Conservation (phyloP, 345 rosid species). For the Pugionium cornutum region DNA sequence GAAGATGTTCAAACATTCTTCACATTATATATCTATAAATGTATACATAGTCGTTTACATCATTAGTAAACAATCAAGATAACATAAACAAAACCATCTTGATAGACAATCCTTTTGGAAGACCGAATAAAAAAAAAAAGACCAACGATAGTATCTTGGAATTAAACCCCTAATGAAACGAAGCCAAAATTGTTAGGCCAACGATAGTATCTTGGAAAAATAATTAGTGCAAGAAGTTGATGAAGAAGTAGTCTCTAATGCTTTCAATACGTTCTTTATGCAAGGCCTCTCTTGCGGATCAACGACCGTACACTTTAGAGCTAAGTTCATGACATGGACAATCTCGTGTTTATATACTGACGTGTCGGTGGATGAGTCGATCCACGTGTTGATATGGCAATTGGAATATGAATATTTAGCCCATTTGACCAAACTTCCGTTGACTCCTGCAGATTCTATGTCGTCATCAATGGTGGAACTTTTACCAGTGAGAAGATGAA, state of each 20-base stretch:
- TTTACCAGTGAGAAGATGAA: constrained; percentile 72
- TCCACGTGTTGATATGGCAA: constrained; percentile 65
- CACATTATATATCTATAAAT: constrained; percentile 18
- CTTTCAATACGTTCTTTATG: constrained; percentile 49
- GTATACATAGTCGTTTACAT: background rate
- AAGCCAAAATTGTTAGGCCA: constrained; percentile 40
- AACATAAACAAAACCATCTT: constrained; percentile 44
- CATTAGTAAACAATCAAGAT: constrained; percentile 33
- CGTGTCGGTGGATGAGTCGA: constrained; percentile 53
- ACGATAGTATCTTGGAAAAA: constrained; percentile 43
- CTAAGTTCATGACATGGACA: constrained; percentile 66
- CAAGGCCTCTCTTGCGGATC: constrained; percentile 71
- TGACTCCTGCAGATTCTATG: constrained; percentile 58
- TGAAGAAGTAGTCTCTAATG: constrained; percentile 49
- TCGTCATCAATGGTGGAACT: constrained; percentile 41
- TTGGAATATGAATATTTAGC: constrained; percentile 72
- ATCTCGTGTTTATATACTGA: constrained; percentile 44
- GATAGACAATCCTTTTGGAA: constrained; percentile 25
- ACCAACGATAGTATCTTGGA: constrained; percentile 1
- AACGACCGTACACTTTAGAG: constrained; percentile 65
- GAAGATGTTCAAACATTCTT: constrained; percentile 34
- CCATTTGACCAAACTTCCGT: constrained; percentile 64
- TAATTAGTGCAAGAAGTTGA: constrained; percentile 40
- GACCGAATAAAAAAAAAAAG: constrained; percentile 6
- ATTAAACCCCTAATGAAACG: background rate